Percentiles rank a stretch among this genome's conserved stretches.
Evolutionary conservation across 257 asterid genomes (phyloP).

Genomic region (Sherardia arvensis): DNA sequence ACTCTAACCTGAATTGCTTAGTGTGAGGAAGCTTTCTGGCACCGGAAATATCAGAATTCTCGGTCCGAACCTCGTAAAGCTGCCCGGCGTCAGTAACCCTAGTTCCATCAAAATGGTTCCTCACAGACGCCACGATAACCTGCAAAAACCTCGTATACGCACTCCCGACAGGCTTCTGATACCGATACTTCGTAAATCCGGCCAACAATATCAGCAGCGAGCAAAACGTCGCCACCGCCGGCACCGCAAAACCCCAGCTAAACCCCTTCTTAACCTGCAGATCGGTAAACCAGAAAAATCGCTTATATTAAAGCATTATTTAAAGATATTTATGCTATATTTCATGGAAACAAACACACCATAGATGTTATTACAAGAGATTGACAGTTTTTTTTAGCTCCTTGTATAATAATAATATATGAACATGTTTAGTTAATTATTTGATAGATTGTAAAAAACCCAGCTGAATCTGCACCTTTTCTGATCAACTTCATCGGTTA

Average conservation of each 20-base stretch:
- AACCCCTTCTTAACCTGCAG: conserved; percentile 52
- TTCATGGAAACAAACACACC: no score
- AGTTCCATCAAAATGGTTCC: conserved; percentile 46
- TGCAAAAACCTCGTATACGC: conserved; percentile 69
- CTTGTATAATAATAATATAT: no score
- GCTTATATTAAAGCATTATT: no score
- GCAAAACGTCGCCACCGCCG: conserved; percentile 36
- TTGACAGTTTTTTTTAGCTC: no score
- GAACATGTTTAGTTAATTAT: no score
- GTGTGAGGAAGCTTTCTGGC: conserved; percentile 55
- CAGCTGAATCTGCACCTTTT: no score
- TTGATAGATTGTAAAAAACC: no score
- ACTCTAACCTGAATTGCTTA: conserved; percentile 43
- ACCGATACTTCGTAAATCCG: conserved; percentile 47
- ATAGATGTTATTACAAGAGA: no score
- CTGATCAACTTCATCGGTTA: no score
- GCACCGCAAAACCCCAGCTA: conserved; percentile 68
- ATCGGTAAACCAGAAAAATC: no score
- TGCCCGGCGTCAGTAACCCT: conserved; percentile 13
- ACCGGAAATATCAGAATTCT: conserved; percentile 50
- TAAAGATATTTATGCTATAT: no score
- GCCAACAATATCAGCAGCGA: conserved; percentile 35
- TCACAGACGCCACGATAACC: conserved; percentile 42
- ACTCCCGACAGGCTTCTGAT: conserved; percentile 74
- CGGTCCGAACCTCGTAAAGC: conserved; percentile 48